A percentile compares a stretch with the other conserved stretches of the same genome.
These are phyloP conservation scores for Endocalyx cinctus DNA, from an alignment of 2,329 filamentous ascomycete species.

Conservation along the genomic window DNA sequence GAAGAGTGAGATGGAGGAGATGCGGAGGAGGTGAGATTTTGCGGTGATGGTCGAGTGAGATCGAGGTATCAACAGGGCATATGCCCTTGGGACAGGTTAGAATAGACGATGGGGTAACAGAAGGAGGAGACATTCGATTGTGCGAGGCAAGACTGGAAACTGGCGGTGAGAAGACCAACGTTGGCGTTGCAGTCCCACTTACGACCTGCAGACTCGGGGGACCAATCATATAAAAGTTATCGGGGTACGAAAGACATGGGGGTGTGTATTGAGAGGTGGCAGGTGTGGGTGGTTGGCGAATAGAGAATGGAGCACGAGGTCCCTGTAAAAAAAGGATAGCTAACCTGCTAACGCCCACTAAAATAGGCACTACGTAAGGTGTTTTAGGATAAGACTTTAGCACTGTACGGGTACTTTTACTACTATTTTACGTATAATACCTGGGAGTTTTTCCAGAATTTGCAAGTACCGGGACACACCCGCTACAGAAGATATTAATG, in stretches of 20 bases:
- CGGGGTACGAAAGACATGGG: constrained; percentile 18
- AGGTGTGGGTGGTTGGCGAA: constrained; percentile 10
- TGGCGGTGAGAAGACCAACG: constrained; percentile 29
- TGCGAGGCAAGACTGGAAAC: constrained; percentile 27
- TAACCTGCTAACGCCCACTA: no score
- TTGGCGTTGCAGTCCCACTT: constrained; percentile 28
- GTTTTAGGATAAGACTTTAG: no score
- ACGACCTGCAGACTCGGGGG: constrained; percentile 21
- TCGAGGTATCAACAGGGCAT: constrained; percentile 25
- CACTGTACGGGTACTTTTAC: no score
- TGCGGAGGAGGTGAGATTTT: constrained; percentile 28
- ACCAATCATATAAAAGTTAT: constrained; percentile 22
- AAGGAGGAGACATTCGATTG: constrained; percentile 21
- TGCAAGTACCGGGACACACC: no score
- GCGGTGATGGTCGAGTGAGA: constrained; percentile 26
- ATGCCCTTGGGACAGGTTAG: constrained; percentile 21
- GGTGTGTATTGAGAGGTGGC: no score
- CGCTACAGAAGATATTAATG: no score
- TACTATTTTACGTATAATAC: no score
- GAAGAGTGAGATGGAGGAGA: constrained; percentile 16
- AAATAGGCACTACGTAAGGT: no score
- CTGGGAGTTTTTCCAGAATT: no score
- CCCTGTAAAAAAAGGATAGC: no score
- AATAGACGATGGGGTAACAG: constrained; percentile 16
- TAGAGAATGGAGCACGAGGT: no score